Percentiles rank a stretch among this genome's conserved stretches.
Evolutionary conservation across 2,329 filamentous ascomycete genomes (phyloP).

Genomic region (Bimuria novae-zelandiae): DNA sequence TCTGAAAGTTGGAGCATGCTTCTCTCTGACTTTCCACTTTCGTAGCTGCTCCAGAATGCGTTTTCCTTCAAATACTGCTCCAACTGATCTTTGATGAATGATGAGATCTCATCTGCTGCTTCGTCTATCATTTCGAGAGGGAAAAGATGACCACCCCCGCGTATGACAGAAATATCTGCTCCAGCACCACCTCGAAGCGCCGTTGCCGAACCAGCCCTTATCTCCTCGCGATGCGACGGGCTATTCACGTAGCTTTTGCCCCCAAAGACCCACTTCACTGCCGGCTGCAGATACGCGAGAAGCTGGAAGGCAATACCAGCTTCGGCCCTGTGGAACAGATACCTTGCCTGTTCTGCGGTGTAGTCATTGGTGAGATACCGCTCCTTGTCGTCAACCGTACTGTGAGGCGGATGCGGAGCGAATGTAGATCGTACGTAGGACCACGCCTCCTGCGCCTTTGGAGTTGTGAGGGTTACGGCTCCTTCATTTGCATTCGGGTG

Average conservation of each 20-base stretch:
- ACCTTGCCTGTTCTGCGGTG: background rate
- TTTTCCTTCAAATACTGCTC: background rate
- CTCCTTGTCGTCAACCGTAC: background rate
- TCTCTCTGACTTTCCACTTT: background rate
- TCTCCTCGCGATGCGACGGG: background rate
- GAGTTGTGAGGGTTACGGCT: background rate
- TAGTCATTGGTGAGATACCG: background rate
- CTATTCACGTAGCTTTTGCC: constrained; percentile 11
- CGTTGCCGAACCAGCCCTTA: too few species aligned
- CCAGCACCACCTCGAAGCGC: too few species aligned
- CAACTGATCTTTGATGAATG: background rate
- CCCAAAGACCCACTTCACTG: constrained; percentile 10
- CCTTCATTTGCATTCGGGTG: background rate
- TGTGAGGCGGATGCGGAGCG: background rate
- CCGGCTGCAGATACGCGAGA: constrained; percentile 4
- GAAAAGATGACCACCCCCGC: background rate
- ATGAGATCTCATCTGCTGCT: background rate
- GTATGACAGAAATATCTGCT: too few species aligned
- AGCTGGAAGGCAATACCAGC: background rate
- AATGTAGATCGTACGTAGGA: background rate
- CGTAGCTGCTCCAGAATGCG: background rate
- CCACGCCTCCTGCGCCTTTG: constrained; percentile 7
- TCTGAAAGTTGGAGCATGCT: background rate
- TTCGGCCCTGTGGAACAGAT: constrained; percentile 4
- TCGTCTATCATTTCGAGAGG: background rate